Evolutionary conservation across 2,329 filamentous ascomycete genomes (phyloP).

Genomic region (Colletotrichum tropicale): DNA sequence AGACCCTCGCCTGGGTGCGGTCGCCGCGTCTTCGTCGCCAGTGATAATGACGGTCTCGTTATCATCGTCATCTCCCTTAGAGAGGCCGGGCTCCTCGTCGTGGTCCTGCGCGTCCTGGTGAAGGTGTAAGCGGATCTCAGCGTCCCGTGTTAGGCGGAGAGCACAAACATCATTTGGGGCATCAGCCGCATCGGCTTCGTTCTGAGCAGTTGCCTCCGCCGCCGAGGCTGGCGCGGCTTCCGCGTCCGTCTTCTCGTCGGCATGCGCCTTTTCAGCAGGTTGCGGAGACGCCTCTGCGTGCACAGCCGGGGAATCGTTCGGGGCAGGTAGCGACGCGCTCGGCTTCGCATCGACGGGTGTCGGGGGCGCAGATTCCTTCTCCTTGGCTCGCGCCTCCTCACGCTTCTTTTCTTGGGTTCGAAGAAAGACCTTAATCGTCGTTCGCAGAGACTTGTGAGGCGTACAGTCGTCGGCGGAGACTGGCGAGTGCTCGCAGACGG

Average conservation of each 20-base stretch:
- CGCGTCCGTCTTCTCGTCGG: not conserved
- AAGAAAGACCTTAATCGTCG: slow-evolving; percentile 89
- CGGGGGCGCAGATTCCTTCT: slow-evolving; percentile 44
- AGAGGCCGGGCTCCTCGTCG: not conserved
- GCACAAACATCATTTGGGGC: not conserved
- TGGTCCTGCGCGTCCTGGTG: not conserved
- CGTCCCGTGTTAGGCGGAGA: not conserved
- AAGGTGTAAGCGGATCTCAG: not conserved
- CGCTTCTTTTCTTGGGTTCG: slow-evolving; percentile 91
- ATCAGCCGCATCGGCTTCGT: not conserved
- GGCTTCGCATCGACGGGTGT: slow-evolving; percentile 46
- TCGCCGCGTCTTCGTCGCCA: slow-evolving; percentile 12
- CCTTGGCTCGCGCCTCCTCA: slow-evolving; percentile 64
- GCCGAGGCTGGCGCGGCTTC: not conserved
- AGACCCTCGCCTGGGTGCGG: not conserved
- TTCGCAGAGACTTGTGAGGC: slow-evolving; percentile 87
- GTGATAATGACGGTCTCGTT: slow-evolving; percentile 18
- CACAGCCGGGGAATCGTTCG: slow-evolving; percentile 21
- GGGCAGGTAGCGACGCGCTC: slow-evolving; percentile 31
- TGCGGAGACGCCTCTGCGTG: slow-evolving; percentile 16
- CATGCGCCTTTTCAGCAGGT: not conserved
- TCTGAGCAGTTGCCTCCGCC: not conserved
- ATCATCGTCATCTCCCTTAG: slow-evolving; percentile 16
- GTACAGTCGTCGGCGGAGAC: slow-evolving; percentile 87
- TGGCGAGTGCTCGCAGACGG: slow-evolving; percentile 91